These are phyloP conservation scores for Paramecium pentaurelia DNA, from an alignment of 73 alveolate genomes.

Conservation along the genomic window DNA sequence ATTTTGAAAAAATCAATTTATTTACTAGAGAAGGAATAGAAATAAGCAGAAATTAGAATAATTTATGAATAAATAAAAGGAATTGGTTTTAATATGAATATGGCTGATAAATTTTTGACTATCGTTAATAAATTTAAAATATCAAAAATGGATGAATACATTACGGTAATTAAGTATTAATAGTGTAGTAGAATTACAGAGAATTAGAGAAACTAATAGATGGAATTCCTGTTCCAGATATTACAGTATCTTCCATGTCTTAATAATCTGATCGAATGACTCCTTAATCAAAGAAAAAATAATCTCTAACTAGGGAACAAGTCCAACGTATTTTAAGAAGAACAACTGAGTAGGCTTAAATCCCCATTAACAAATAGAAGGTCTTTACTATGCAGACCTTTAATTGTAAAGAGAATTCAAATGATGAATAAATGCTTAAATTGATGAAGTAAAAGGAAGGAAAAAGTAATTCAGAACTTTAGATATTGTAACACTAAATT, in stretches of 20 bases:
- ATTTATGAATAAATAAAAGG: neutral
- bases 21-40: neutral
- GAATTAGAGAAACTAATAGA: conserved; percentile 33
- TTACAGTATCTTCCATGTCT: conserved; percentile 40
- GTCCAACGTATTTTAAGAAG: neutral
- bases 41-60: neutral
- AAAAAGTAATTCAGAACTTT: neutral
- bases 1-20: neutral
- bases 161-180: neutral
- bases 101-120: neutral
- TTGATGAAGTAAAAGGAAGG: neutral
- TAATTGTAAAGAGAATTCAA: conserved; percentile 8
- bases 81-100: neutral
- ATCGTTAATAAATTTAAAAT: neutral
- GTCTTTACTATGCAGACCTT: neutral
- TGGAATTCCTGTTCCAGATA: conserved; percentile 46
- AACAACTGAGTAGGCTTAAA: neutral
- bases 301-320: conserved; percentile 19
- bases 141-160: conserved; percentile 26
- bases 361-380: neutral
- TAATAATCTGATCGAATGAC: neutral
- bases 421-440: neutral
- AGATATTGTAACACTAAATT: neutral
- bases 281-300: neutral
- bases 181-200: conserved; percentile 1